These are phyloP conservation scores for Coniosporium apollinis DNA, from an alignment of 495 filamentous ascomycete species.

Conservation along the genomic window DNA sequence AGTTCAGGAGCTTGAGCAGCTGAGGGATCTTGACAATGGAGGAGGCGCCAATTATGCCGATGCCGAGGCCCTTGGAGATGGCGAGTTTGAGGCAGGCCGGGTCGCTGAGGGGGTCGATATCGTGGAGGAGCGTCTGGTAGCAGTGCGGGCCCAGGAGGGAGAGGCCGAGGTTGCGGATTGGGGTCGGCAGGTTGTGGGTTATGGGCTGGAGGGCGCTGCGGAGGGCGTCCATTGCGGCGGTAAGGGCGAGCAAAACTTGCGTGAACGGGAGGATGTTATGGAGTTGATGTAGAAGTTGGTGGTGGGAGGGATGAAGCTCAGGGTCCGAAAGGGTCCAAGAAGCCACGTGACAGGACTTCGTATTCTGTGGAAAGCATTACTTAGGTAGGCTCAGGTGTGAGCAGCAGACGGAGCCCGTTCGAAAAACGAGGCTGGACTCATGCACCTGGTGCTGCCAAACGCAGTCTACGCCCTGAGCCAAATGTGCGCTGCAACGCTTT, in stretches of 20 bases:
- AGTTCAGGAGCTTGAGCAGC: constrained; percentile 73
- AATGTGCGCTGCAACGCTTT: no score
- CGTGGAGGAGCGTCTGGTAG: constrained; percentile 66
- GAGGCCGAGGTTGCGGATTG: constrained; percentile 55
- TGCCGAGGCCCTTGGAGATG: constrained; percentile 79
- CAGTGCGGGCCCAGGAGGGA: constrained; percentile 68
- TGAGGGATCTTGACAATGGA: constrained; percentile 91
- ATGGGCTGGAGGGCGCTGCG: constrained; percentile 54
- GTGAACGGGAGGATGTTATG: no score
- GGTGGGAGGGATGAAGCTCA: no score
- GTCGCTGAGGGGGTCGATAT: constrained; percentile 57
- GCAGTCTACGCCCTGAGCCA: no score
- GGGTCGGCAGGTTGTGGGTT: constrained; percentile 60
- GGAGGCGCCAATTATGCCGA: constrained; percentile 78
- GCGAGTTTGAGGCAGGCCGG: constrained; percentile 66
- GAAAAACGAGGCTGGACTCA: no score
- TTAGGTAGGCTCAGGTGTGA: no score
- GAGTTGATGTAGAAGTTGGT: not conserved
- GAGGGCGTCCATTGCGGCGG: constrained; percentile 35
- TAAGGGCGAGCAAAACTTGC: no score
- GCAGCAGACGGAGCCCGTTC: no score
- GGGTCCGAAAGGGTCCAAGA: no score
- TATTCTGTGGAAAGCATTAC: no score
- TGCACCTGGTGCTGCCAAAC: no score
- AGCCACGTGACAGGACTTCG: no score